These are phyloP conservation scores for Solioccasus polychromus DNA, from an alignment of 768 basidiomycete genomes.

Conservation along the genomic window DNA sequence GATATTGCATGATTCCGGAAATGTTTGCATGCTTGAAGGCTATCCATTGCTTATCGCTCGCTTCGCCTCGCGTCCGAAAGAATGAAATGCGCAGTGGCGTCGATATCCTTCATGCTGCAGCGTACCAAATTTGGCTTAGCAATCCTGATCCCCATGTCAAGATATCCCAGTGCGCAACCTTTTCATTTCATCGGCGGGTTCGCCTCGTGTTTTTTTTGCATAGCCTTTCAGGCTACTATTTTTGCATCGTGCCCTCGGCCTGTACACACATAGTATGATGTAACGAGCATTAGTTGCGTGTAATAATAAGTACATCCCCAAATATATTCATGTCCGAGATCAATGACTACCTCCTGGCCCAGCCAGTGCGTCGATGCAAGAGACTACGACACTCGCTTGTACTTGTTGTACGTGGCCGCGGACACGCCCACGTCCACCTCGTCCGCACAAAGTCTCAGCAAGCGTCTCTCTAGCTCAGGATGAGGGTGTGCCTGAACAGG, in stretches of 20 bases:
- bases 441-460: slow-evolving; percentile 19
- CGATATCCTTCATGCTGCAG: slow-evolving; percentile 9
- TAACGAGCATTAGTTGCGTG: slow-evolving; percentile 19
- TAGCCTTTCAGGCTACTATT: slow-evolving; percentile 3
- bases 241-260: slow-evolving; percentile 5
- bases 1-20: slow-evolving; percentile 8
- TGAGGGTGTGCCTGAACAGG: slow-evolving; percentile 18
- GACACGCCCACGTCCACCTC: slow-evolving; percentile 32
- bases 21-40: background rate
- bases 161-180: slow-evolving; percentile 23
- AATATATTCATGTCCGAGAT: background rate
- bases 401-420: slow-evolving; percentile 29
- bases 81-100: slow-evolving; percentile 10
- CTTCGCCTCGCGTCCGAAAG: background rate
- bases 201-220: slow-evolving; percentile 8
- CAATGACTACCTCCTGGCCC: slow-evolving; percentile 1
- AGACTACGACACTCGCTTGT: slow-evolving; percentile 28
- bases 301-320: slow-evolving; percentile 12
- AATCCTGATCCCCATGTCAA: slow-evolving; percentile 6
- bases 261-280: slow-evolving; percentile 10
- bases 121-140: slow-evolving; percentile 1
- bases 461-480: slow-evolving; percentile 24
- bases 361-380: slow-evolving; percentile 2
- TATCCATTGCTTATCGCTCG: slow-evolving; percentile 5
- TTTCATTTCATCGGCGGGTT: slow-evolving; percentile 8